Conservation (phyloP, 164 flowering plant species). For the Magnolia changhungtana region DNA sequence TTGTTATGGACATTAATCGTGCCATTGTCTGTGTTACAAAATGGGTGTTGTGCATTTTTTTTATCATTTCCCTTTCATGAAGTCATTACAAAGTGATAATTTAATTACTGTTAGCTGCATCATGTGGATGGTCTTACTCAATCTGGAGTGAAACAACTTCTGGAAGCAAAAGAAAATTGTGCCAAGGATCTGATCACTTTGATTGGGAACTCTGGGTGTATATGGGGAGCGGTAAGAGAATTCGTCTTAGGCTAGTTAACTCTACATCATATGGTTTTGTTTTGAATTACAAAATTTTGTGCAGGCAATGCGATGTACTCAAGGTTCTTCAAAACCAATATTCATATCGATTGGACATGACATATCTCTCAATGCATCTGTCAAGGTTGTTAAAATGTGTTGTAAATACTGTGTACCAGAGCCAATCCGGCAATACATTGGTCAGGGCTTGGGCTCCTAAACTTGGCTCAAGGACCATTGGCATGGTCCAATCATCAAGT, state of each 20-base stretch:
- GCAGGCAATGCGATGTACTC: slow-evolving; percentile 49
- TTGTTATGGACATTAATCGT: neutral
- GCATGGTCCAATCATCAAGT: no score
- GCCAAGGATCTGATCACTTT: no score
- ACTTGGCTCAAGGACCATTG: no score
- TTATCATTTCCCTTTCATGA: neutral
- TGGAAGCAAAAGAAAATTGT: no score
- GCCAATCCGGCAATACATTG: slow-evolving; percentile 82
- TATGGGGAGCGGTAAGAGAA: no score
- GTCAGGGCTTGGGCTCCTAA: no score
- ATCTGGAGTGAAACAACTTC: no score
- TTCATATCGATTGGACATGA: slow-evolving; percentile 75
- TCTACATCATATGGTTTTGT: no score
- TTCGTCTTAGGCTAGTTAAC: no score
- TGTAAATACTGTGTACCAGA: slow-evolving; percentile 79
- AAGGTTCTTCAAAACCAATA: slow-evolving; percentile 60
- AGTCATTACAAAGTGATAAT: neutral
- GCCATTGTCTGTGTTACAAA: neutral
- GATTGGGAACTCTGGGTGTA: no score
- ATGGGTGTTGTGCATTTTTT: neutral
- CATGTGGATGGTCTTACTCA: slow-evolving; percentile 92
- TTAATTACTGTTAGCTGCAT: slow-evolving; percentile 52
- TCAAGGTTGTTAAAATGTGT: slow-evolving; percentile 47
- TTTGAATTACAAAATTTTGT: no score
- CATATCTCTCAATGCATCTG: slow-evolving; percentile 61